Evolutionary conservation across 768 basidiomycete species (phyloP), one percentile per base, ranked within the genome.

Genomic region (Panellus pusillus): DNA sequence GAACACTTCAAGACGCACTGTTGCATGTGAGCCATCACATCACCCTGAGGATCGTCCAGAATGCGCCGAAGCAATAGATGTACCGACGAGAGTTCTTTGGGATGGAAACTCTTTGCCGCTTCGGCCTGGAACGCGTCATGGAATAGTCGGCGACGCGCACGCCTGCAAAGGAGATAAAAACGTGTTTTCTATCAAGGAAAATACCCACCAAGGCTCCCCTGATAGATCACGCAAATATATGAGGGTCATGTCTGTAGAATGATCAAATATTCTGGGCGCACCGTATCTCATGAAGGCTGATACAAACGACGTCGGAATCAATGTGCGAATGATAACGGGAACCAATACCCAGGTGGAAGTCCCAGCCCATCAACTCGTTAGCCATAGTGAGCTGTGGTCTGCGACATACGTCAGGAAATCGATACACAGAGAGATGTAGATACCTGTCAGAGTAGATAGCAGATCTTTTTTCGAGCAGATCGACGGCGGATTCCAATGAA

Each of bases 391-490:
- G 61, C 38, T 61, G 58, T 5, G 70, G 66, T 19, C 71, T 72
- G 39, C 27, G 7, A 24, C 27, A 45, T 24, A 24, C 24, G 6
- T 24, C 6, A 24, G 24, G 24, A 24, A 24, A 24, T 3, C 6
- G 15, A 38, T 50, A 24, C 3, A 24, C 24, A 24, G 3, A 24
- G 24, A 24, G 24, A 24, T 24, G 24, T 24, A 24, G 24, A 24
- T 24, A 66, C 67, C 77, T 63, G 57, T 71, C 71, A 0, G 75
- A 77, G 60, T 78, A 79, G n/a, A 72, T 72, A 8, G 69, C 47
- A 0, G 74, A 73, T 31, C 71, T 63, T 55, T 74, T 78, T 24
- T 74, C 72, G 18, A 79, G 67, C 0, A 79, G 65, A 1, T 79
- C 77, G 8, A 60, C 65, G 1, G 71, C 74, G 3, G 64, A 65